phyloP scores from a whole-genome alignment of 495 filamentous ascomycete genomes.

The Aspergillus indologenus region DNA sequence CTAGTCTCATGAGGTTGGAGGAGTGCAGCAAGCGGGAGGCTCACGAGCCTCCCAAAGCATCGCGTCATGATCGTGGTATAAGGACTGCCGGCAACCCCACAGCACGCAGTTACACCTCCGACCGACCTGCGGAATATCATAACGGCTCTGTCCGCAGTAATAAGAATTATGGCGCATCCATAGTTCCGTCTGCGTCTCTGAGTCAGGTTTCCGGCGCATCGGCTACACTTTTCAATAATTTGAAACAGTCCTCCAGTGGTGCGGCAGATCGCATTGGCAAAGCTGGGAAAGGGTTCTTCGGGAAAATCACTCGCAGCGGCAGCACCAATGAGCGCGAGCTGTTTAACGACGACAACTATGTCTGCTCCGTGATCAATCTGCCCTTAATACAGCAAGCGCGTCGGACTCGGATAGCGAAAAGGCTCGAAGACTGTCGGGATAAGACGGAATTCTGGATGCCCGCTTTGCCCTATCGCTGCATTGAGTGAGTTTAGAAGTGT shows the following conservation, averaged over 20 bases:
- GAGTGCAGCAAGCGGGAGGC: slow-evolving; percentile 32
- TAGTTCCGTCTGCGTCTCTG: slow-evolving; percentile 54
- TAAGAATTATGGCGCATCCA: slow-evolving; percentile 46
- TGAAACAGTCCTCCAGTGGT: slow-evolving; percentile 67
- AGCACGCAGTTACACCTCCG: slow-evolving; percentile 59
- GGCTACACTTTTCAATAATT: slow-evolving; percentile 64
- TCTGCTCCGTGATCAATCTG: slow-evolving; percentile 72
- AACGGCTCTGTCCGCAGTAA: slow-evolving; percentile 40
- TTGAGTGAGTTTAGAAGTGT: slow-evolving; percentile 57
- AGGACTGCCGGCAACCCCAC: slow-evolving; percentile 61
- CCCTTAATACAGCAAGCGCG: slow-evolving; percentile 81
- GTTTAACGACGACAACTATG: slow-evolving; percentile 71
- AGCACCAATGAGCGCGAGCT: slow-evolving; percentile 67
- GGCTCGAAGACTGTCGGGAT: slow-evolving; percentile 75
- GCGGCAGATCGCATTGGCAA: slow-evolving; percentile 70
- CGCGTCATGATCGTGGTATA: slow-evolving; percentile 59
- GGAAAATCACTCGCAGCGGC: slow-evolving; percentile 68
- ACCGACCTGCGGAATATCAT: slow-evolving; percentile 47
- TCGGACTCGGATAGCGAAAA: slow-evolving; percentile 80
- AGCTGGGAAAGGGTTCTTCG: slow-evolving; percentile 73
- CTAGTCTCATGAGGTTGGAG: slow-evolving; percentile 40
- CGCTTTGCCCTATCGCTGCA: slow-evolving; percentile 83
- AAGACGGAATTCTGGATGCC: slow-evolving; percentile 99
- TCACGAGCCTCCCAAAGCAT: slow-evolving; percentile 46
- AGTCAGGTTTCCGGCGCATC: slow-evolving; percentile 61